Evolutionary conservation across 495 filamentous ascomycete species (phyloP), one percentile per base, ranked within the genome.

Genomic region (Corynascus novoguineensis): DNA sequence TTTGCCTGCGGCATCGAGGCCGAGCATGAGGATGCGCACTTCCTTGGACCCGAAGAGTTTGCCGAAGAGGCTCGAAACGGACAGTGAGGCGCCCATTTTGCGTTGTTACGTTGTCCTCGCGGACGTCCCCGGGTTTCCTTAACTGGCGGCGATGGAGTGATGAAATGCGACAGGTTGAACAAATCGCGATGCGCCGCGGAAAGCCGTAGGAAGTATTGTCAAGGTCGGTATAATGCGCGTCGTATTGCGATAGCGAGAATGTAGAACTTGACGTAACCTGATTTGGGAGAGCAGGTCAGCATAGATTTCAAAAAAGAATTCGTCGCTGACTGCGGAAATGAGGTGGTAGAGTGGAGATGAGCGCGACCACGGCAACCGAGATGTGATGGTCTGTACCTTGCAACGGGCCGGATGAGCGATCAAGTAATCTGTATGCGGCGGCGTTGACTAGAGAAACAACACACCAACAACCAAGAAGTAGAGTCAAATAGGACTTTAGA

Each of bases 31-130:
- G 71, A 98, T 83, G 61, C 93, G 86, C 88, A 98, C 96, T 74
- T 98, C 95, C 77, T 95, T 95, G 49, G 92, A 93, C 74, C 93
- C 95, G 75, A 97, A 97, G 71, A 98, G 90, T 85, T 95, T 97
- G 75, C 83, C 84, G 86, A 96, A 63, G 50, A 63, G 59, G 57
- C 49, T 53, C 38, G 60, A 58, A 31, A 64, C 46, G 15, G 66
- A 69, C 32, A 64, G 9, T 3, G 55, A 28, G 51, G 56, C 58
- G 38, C 67, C 67, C 67, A 70, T 70, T 1, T 46, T 68, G 52
- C 17, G 24, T 25, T 25, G 22, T 1, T 24, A 25, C 0, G 9
- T 45, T 56, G 55, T 49, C 42, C 25, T 55, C 22, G 60, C 47
- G 46, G 51, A 56, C 41, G 21, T 24, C 37, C 27, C 14, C 12